Evolutionary conservation across 768 basidiomycete species (phyloP).

Genomic region (Tephrocybe sp.): DNA sequence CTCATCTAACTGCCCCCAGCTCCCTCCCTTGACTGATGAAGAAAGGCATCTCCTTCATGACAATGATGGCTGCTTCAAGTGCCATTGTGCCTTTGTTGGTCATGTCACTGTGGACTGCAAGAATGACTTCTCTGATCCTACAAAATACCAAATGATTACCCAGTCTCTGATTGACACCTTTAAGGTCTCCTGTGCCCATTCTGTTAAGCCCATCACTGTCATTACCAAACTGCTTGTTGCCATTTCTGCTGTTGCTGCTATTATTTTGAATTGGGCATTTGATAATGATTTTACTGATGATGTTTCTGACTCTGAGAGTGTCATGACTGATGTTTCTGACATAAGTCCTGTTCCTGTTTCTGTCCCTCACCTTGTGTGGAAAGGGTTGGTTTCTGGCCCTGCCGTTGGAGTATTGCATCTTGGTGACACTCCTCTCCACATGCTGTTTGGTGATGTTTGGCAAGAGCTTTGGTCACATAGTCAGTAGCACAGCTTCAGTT

Average conservation of each 20-base stretch:
- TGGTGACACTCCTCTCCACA: no score
- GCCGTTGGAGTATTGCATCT: no score
- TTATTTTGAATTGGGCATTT: no score
- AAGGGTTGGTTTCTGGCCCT: no score
- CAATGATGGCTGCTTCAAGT: slow-evolving; percentile 26
- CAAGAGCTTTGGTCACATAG: no score
- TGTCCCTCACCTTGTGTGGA: no score
- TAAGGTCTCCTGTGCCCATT: background rate
- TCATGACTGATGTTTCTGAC: no score
- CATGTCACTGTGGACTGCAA: slow-evolving; percentile 20
- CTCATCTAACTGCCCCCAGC: background rate
- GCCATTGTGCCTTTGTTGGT: slow-evolving; percentile 12
- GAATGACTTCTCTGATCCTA: slow-evolving; percentile 16
- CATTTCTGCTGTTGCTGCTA: slow-evolving; percentile 18
- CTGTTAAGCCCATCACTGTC: slow-evolving; percentile 8
- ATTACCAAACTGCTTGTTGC: slow-evolving; percentile 3
- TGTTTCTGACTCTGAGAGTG: no score
- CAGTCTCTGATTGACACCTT: background rate
- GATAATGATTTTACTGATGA: no score
- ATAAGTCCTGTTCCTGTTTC: no score
- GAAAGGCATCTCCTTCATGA: slow-evolving; percentile 16
- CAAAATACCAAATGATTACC: slow-evolving; percentile 18
- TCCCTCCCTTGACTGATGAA: background rate
- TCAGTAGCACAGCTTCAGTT: no score
- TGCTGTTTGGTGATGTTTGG: no score